Base-by-base conservation (phyloP, 2,329 filamentous ascomycete species). In the Arthrinium phaeospermum region DNA sequence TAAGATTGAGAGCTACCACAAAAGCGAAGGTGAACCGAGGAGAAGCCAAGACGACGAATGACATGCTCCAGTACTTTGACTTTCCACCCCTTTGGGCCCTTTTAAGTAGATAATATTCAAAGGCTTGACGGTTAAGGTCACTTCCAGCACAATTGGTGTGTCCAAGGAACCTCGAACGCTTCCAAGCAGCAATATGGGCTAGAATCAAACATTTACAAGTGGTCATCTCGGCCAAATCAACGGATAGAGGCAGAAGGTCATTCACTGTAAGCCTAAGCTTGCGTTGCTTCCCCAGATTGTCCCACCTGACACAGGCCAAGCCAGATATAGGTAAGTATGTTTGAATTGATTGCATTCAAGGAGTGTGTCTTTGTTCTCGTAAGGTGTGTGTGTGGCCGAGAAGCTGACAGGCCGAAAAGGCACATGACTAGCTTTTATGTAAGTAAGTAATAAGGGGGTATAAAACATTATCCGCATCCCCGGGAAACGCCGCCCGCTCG, bases 311-410 rank as follows among this genome's bases (percentile, higher is more conserved):
- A 64, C 34, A 64, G 57, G 8, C 34, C 34, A 64, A 64, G 57
- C 3, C 19, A 10, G 30, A n/a, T 12, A 30, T 53, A 22, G 16
- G 14, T 53, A 22, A 6, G 14, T 22, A 30, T 53, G 8, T 64
- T 64, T 64, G 57, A 64, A 64, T 34, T 37, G 57, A 51, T 64
- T 41, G 57, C n/a, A 64, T 64, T 64, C 57, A 64, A 64, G 57
- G 57, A 64, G 57, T 64, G 57, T 61, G 30, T 64, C 53, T 37
- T 34, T 37, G 53, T 37, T 61, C 30, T 30, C 30, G 53, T 30
- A 22, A 34, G 41, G 57, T 22, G 57, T 41, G 57, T 41, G 30
- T 41, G 37, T 41, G 37, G 37, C 5, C 34, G 57, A 64, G 57
- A 64, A n/a, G 34, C 57, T 24, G 57, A 64, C 57, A 37, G 57